Base-by-base conservation (phyloP, 441 rosid species). In the Capsella rubella region DNA sequence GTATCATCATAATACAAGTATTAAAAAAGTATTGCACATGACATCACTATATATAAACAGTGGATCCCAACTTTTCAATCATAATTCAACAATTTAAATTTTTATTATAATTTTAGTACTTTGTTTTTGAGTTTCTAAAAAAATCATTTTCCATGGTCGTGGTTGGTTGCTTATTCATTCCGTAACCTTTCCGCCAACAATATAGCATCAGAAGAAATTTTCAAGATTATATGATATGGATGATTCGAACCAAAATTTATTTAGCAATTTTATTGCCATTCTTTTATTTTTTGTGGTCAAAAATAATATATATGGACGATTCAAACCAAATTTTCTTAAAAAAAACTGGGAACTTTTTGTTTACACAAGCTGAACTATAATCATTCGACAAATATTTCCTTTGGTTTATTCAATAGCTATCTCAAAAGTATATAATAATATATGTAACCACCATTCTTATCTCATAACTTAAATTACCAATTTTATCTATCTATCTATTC, bases 151-250 rank as follows among this genome's bases (percentile, higher is more conserved):
- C 35, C 12, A 1, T 55, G 71, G 71, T 73, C 12, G 39, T 55
- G 49, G 35, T 63, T 43, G 58, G 42, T 73, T 73, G 77, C 71
- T 54, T 64, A 63, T 64, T 54, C 40, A 73, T 64, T 55, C 42
- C 51, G 42, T 27, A 73, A 64, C 51, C 50, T 73, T 72, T 34
- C 55, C 39, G 64, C 56, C 39, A 72, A 62, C 54, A 42, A 14
- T 53, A 31, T 52, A 52, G 63, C 37, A 72, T 14, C 46, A 4
- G 27, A 35, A 59, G 29, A 34, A 16, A 32, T 52, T 67, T 37
- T 4, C 0, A n/a, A 37, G 15, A 66, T 35, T n/a, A 27, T 21
- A 21, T 21, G 25, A 21, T 21, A 21, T 21, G 25, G 25, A 21
- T 9, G 14, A 51, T 59, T 51, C 31, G 25, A 21, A 21, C 25